Conservation (phyloP, 2,329 filamentous ascomycete species). For the Colletotrichum sp. region DNA sequence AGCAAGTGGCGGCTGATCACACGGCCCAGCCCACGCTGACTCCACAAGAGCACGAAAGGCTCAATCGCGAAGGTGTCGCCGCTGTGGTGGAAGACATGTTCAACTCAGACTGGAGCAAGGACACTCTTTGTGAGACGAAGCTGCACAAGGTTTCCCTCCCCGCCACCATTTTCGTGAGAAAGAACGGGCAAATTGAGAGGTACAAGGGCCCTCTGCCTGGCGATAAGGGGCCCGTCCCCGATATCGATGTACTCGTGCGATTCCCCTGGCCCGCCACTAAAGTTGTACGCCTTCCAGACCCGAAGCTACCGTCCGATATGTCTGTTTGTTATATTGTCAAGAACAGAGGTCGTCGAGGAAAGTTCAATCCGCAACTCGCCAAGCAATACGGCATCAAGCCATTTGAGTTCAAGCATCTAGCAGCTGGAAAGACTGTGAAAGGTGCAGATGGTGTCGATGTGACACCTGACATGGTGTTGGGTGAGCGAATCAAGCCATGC, state of each 20-base stretch:
- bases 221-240: constrained; percentile 51
- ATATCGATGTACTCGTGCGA: constrained; percentile 75
- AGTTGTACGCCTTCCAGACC: constrained; percentile 66
- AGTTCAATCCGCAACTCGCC: constrained; percentile 74
- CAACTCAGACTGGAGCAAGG: constrained; percentile 64
- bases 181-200: constrained; percentile 66
- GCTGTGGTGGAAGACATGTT: constrained; percentile 34
- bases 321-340: constrained; percentile 89
- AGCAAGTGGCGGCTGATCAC: background rate
- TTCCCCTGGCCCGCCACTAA: constrained; percentile 79
- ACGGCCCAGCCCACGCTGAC: background rate
- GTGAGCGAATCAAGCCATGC: constrained; percentile 66
- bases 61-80: constrained; percentile 22
- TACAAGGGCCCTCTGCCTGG: constrained; percentile 74
- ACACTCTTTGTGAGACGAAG: constrained; percentile 70
- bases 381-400: constrained; percentile 66
- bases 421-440: constrained; percentile 66
- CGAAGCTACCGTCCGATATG: constrained; percentile 66
- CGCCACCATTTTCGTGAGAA: constrained; percentile 71
- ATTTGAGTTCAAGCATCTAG: constrained; percentile 63
- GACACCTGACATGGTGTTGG: constrained; percentile 88
- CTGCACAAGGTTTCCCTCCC: constrained; percentile 72
- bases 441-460: constrained; percentile 71
- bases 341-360: constrained; percentile 76
- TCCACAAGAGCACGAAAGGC: constrained; percentile 27